phyloP scores from a whole-genome alignment of 2,329 filamentous ascomycete genomes.

The Curvularia sp. region DNA sequence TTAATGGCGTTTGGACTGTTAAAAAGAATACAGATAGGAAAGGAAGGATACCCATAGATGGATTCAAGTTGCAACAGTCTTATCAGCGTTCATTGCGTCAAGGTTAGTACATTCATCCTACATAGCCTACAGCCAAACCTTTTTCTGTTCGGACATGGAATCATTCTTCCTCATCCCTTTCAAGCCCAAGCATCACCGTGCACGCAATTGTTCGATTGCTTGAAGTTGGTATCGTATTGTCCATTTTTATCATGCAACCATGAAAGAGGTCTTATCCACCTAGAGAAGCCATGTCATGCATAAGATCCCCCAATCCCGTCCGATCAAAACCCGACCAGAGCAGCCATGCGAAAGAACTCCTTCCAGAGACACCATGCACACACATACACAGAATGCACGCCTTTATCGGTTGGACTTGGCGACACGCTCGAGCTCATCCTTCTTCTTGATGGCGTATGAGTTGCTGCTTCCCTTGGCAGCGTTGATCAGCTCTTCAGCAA shows the following conservation, averaged over 20 bases:
- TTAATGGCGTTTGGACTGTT: neutral
- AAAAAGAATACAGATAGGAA: neutral
- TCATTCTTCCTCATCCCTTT: neutral
- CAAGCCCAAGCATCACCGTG: conserved; percentile 17
- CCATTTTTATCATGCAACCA: conserved; percentile 53
- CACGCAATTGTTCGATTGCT: conserved; percentile 16
- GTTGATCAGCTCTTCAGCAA: conserved; percentile 99
- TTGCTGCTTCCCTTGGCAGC: conserved; percentile 99
- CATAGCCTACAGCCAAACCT: neutral
- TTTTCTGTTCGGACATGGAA: neutral
- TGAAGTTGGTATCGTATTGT: conserved; percentile 33
- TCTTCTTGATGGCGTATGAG: conserved; percentile 99
- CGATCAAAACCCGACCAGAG: conserved; percentile 38
- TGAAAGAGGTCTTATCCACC: conserved; percentile 51
- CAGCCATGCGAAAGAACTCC: conserved; percentile 47
- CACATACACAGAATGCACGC: conserved; percentile 32
- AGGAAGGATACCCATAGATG: conserved; percentile 16
- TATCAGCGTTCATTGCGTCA: conserved; percentile 1
- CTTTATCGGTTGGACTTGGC: conserved; percentile 99
- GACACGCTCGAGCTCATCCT: conserved; percentile 99
- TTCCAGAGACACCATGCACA: conserved; percentile 44
- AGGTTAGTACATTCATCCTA: neutral
- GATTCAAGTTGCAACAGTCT: neutral
- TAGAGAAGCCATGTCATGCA: conserved; percentile 49
- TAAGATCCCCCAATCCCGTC: conserved; percentile 45